Evolutionary conservation across 306 rosid species (phyloP).

Genomic region (Vigna nakashimae): DNA sequence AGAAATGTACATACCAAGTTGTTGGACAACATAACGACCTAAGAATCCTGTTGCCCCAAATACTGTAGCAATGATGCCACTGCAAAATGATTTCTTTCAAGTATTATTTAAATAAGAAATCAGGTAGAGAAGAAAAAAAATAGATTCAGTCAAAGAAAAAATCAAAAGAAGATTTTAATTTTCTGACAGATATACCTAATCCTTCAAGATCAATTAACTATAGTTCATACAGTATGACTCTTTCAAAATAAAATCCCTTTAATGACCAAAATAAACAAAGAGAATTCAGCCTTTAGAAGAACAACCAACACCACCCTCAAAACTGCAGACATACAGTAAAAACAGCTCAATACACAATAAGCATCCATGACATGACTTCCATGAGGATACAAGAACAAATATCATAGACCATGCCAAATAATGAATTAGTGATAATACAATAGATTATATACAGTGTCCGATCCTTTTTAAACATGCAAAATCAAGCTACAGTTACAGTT

Average conservation of each 20-base stretch:
- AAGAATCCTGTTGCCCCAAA: constrained; percentile 99
- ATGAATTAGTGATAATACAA: constrained; percentile 5
- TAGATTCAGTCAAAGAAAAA: background rate
- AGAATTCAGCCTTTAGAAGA: constrained; percentile 4
- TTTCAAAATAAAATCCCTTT: constrained; percentile 23
- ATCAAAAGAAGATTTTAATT: constrained; percentile 23
- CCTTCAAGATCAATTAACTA: constrained; percentile 26
- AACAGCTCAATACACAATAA: constrained; percentile 23
- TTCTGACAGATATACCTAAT: constrained; percentile 8
- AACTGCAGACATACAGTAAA: constrained; percentile 12
- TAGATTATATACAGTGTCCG: constrained; percentile 1
- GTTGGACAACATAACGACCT: constrained; percentile 98
- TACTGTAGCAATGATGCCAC: constrained; percentile 93
- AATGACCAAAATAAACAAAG: constrained; percentile 27
- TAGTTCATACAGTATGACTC: background rate
- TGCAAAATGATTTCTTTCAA: constrained; percentile 53
- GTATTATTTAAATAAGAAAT: constrained; percentile 31
- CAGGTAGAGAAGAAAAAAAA: constrained; percentile 11
- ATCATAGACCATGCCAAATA: constrained; percentile 3
- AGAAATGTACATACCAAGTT: constrained; percentile 77
- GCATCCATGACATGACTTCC: constrained; percentile 8
- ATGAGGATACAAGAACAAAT: constrained; percentile 19
- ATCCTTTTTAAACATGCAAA: background rate
- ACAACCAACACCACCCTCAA: constrained; percentile 3
- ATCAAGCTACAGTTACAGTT: background rate